Base-by-base conservation (phyloP, 805 yeast genomes). In the Candida hispaniensis region DNA sequence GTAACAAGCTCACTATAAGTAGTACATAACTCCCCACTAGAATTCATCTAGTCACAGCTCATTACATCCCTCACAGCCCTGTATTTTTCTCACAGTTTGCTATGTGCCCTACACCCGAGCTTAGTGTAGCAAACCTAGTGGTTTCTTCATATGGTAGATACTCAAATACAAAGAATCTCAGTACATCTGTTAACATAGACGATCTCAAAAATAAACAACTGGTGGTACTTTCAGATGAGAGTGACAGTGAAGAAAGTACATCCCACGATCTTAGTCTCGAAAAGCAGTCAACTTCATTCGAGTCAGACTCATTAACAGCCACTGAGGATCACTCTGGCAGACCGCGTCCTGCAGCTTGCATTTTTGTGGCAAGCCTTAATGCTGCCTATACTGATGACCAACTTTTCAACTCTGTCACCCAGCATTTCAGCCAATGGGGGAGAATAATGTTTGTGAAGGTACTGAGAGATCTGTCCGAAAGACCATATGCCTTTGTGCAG, bases 401-500 rank as follows among this genome's bases (percentile, higher is more conserved):
- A 29, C 63, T 85, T 38, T 70, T 78, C 49, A 52, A 65, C 18
- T 71, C 88, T 1, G 91, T 83, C 4, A 67, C 36, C n/a, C 28
- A 75, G 2, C 59, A 66, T 19, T 83, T 73, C 50, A 82, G 85
- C 46, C 56, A 61, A 40, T 63, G 70, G 45, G 45, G 40, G 24
- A 22, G 33, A 40, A 62, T 69, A 11, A 46, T 41, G 20, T 23
- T 25, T 14, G 93, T 82, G 10, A 85, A 85, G 50, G 94, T 85
- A 2, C 63, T 85, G 40, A 64, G 94, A 36, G 94, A 85, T 58
- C 73, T 79, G 10, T 65, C 73, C 14, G 78, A 79, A 49, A 65
- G 94, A 29, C 96, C 96, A 2, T 85, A 85, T 57, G 94, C 94
- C 0, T 85, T 85, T 65, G 94, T 85, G 28, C 95, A 85, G 58